Evolutionary conservation across 176 grass and related monocot species (phyloP), one percentile per base, ranked within the genome.

Genomic region (Carex pumila): DNA sequence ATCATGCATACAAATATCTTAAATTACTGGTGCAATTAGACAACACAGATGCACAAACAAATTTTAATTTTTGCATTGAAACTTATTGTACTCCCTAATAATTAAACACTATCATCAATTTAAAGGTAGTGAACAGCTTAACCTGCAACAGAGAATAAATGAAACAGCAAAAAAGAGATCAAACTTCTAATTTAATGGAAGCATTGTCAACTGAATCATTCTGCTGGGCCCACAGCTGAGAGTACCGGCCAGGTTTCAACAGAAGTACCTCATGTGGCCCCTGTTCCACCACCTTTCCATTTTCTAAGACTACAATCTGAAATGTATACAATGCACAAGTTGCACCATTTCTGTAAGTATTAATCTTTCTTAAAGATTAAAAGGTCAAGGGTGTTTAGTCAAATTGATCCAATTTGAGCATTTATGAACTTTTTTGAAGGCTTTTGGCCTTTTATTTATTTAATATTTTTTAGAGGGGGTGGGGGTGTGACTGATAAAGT

Each of bases 291-390:
- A 99, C 93, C 71, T 89, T 90, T 47, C 91, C 96, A 83, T 90
- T 95, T 92, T 95, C 96, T 85, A 99, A 86, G 57, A 95, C 96
- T 64, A 99, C 82, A 57, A 99, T 99, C 91, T 99, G 89, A 91
- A 88, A 93, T 85, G 80, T 83, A 59, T 63, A 59, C 41, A 83
- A 68, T 32, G 12, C 12, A 53, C 72, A 75, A 29, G 71, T 75
- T 14, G 34, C 18, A 21, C 6, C 68, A 71, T 73, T 43, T 43
- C 3, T 12, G 8, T 13, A 50, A 74, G 70, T 45, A 74, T 52
- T 74, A 49, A 12, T 31, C 29, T 36, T 36, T 66, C 12, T 66
- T 12, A 52, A 12, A 73, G 49, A n/a, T 22, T 49, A 11, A 73
- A 49, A 68, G 18, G 15, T 34, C 14, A 66, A 10, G 67, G 17